phyloP scores from a whole-genome alignment of 306 rosid genomes.

The Sicyos baderoa region DNA sequence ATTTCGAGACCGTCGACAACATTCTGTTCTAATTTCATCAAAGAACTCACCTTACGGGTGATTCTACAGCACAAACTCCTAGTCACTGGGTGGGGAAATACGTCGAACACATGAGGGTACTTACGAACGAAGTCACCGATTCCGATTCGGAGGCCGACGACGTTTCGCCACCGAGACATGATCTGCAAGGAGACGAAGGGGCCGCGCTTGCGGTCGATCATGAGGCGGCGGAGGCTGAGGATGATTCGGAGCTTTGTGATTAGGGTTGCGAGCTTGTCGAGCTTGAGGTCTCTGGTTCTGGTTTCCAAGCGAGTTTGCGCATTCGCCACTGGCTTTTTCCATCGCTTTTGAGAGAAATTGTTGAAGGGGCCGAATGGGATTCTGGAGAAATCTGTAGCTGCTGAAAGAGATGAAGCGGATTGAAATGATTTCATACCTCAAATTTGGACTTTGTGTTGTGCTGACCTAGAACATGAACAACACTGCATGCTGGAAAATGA shows the following conservation, averaged over 20 bases:
- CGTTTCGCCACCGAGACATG: slow-evolving; percentile 59
- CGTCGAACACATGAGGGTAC: slow-evolving; percentile 57
- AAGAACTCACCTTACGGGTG: slow-evolving; percentile 28
- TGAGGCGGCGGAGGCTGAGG: slow-evolving; percentile 37
- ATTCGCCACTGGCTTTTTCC: slow-evolving; percentile 47
- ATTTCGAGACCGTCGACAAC: slow-evolving; percentile 34
- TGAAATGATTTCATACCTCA: background rate
- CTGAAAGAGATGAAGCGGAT: background rate
- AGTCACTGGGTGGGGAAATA: slow-evolving; percentile 43
- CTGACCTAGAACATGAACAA: background rate
- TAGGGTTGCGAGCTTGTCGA: slow-evolving; percentile 45
- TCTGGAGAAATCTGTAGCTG: background rate
- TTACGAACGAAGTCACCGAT: slow-evolving; percentile 46
- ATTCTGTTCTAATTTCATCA: slow-evolving; percentile 37
- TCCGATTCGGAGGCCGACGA: slow-evolving; percentile 37
- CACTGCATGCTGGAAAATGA: background rate
- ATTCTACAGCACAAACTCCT: slow-evolving; percentile 55
- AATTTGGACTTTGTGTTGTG: background rate
- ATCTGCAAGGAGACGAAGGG: slow-evolving; percentile 55
- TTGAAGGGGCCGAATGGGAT: slow-evolving; percentile 40
- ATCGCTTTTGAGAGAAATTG: slow-evolving; percentile 42
- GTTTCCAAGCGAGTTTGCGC: slow-evolving; percentile 69
- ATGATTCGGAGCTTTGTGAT: slow-evolving; percentile 37
- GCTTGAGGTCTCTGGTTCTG: slow-evolving; percentile 44
- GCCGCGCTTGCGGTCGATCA: slow-evolving; percentile 49